phyloP scores from a whole-genome alignment of 2,329 filamentous ascomycete species.

The Trematosphaeria pertusa region DNA sequence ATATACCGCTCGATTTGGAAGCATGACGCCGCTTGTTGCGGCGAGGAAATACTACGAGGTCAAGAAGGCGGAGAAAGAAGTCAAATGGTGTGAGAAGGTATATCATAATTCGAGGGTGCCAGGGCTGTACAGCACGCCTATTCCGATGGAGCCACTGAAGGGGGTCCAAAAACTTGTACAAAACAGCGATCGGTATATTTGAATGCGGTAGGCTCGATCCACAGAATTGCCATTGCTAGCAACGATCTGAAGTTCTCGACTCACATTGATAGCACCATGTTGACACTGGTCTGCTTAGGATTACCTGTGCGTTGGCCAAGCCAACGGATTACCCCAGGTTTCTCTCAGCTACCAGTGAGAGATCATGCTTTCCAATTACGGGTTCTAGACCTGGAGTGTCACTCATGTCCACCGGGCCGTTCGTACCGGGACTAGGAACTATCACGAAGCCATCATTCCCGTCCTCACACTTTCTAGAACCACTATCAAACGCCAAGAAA shows the following conservation, averaged over 20 bases:
- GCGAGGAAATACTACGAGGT: conserved; percentile 45
- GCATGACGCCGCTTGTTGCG: conserved; percentile 42
- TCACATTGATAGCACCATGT: background rate
- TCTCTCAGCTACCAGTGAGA: no score
- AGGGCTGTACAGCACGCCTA: conserved; percentile 36
- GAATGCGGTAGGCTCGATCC: conserved; percentile 1
- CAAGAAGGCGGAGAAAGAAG: conserved; percentile 32
- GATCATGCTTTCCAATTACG: no score
- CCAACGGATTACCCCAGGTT: no score
- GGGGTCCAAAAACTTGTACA: conserved; percentile 34
- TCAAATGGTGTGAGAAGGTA: conserved; percentile 39
- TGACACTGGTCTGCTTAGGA: no score
- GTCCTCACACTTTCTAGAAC: no score
- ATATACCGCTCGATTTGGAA: conserved; percentile 42
- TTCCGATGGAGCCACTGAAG: conserved; percentile 35
- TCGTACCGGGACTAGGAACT: no score
- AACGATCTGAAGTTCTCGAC: background rate
- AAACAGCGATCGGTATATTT: conserved; percentile 30
- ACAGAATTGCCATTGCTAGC: background rate
- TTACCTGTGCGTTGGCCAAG: no score
- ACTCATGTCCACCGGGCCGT: no score
- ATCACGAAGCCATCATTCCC: no score
- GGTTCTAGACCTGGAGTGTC: no score
- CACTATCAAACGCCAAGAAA: no score
- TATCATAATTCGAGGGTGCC: conserved; percentile 39